phyloP scores from a whole-genome alignment of 495 filamentous ascomycete species.

The Halenospora varia region DNA sequence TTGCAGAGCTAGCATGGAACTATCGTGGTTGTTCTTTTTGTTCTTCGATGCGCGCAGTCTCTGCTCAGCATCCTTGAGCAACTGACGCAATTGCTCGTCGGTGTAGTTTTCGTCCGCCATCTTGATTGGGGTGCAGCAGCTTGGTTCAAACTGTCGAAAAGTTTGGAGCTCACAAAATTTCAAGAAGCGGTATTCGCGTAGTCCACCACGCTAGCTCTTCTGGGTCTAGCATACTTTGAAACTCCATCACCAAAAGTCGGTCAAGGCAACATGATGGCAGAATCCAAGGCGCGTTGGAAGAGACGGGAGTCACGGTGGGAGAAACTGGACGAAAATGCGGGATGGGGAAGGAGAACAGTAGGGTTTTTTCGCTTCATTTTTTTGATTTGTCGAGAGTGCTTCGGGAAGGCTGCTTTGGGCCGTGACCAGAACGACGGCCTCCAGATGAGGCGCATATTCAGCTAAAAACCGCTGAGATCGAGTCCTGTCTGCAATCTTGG shows the following conservation, averaged over 20 bases:
- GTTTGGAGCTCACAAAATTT: neutral
- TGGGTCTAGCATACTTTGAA: neutral
- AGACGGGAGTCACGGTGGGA: neutral
- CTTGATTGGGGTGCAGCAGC: conserved; percentile 4
- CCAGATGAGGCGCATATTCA: neutral
- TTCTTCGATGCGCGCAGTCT: conserved; percentile 37
- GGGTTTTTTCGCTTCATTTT: neutral
- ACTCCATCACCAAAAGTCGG: conserved; percentile 3
- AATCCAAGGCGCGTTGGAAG: neutral
- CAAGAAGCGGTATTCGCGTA: neutral
- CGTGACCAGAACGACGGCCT: neutral
- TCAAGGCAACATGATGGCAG: neutral
- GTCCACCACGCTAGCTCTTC: neutral
- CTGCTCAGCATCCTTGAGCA: conserved; percentile 61
- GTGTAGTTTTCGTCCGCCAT: conserved; percentile 47
- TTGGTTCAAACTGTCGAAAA: neutral
- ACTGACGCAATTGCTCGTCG: conserved; percentile 56
- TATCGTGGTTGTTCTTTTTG: neutral
- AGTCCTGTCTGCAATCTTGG: neutral
- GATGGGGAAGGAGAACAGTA: neutral
- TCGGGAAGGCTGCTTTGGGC: conserved; percentile 4
- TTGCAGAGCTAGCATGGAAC: neutral
- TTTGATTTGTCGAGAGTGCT: conserved; percentile 2
- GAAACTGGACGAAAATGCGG: neutral
- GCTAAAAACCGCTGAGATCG: too few species aligned